Evolutionary conservation across 2,329 filamentous ascomycete species (phyloP).

Genomic region (Botrytis pseudocinerea): DNA sequence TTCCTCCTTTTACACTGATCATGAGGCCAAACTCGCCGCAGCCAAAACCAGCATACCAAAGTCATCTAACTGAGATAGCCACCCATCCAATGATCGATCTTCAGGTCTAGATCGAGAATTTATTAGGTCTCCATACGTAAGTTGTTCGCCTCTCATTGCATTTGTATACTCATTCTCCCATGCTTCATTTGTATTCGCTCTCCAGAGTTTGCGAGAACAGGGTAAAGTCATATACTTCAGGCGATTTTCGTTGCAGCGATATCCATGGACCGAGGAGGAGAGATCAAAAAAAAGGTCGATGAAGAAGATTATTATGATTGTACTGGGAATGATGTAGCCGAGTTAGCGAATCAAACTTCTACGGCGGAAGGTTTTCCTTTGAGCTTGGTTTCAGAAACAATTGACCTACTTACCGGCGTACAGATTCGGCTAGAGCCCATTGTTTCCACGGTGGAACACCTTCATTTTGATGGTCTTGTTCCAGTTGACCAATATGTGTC

Average conservation of each 20-base stretch:
- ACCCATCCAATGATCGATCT: slow-evolving; percentile 26
- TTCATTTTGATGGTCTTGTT: not conserved
- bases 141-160: not conserved
- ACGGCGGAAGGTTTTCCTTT: too few relatives aligned
- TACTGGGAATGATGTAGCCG: slow-evolving; percentile 8
- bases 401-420: slow-evolving; percentile 25
- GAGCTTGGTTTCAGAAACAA: too few relatives aligned
- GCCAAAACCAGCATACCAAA: slow-evolving; percentile 29
- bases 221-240: slow-evolving; percentile 25
- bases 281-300: slow-evolving; percentile 28
- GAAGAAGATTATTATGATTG: slow-evolving; percentile 27
- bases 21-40: slow-evolving; percentile 22
- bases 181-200: slow-evolving; percentile 19
- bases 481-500: not conserved
- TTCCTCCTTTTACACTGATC: not conserved
- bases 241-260: slow-evolving; percentile 22
- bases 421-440: slow-evolving; percentile 28
- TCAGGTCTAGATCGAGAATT: slow-evolving; percentile 9
- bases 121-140: slow-evolving; percentile 28
- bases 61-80: slow-evolving; percentile 28
- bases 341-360: not conserved
- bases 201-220: slow-evolving; percentile 27
- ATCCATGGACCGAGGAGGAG: not conserved
- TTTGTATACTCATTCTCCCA: slow-evolving; percentile 26
- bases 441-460: slow-evolving; percentile 22